These are phyloP conservation scores for Phytopythium cucurbitacearum DNA, from an alignment of 352 stramenopile genomes.

Conservation along the genomic window DNA sequence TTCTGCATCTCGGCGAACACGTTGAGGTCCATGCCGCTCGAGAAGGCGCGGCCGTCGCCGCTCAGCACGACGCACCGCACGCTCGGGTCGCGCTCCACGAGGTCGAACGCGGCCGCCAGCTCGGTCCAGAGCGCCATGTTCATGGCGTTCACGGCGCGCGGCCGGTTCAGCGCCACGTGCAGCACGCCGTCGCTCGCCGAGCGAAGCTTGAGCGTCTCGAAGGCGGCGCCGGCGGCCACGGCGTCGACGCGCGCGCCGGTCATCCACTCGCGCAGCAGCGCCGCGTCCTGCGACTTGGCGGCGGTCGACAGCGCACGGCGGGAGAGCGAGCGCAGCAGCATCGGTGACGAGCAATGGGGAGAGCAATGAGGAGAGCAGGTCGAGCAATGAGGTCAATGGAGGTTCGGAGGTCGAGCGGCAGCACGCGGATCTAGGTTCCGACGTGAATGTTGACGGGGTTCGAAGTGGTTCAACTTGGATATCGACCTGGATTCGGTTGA, in stretches of 20 bases:
- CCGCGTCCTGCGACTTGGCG: slow-evolving; percentile 24
- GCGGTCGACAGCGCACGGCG: slow-evolving; percentile 9
- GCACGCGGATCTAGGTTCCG: slow-evolving; percentile 6
- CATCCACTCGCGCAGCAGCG: slow-evolving; percentile 57
- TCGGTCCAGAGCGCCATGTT: slow-evolving; percentile 90
- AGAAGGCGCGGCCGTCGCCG: slow-evolving; percentile 76
- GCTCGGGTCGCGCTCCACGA: slow-evolving; percentile 56
- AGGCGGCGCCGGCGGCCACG: slow-evolving; percentile 17
- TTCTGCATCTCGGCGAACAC: slow-evolving; percentile 81
- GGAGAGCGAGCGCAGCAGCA: background rate
- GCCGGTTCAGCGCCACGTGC: slow-evolving; percentile 78
- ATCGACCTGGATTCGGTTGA: background rate
- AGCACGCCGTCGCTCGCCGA: slow-evolving; percentile 51
- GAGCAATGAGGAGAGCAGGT: slow-evolving; percentile 2
- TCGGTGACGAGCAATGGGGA: background rate
- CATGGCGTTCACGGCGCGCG: slow-evolving; percentile 84
- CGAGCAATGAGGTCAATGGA: background rate
- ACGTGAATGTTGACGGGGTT: slow-evolving; percentile 18
- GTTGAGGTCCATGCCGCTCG: slow-evolving; percentile 87
- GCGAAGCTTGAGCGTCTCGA: slow-evolving; percentile 52
- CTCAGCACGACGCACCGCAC: slow-evolving; percentile 78
- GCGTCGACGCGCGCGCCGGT: slow-evolving; percentile 32
- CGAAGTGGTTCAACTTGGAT: slow-evolving; percentile 3
- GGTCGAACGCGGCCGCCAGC: slow-evolving; percentile 58
- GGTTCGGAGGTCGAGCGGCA: too few species aligned